These are phyloP conservation scores for Danielozyma ontarioensis DNA, from an alignment of 805 yeast genomes.

Conservation along the genomic window DNA sequence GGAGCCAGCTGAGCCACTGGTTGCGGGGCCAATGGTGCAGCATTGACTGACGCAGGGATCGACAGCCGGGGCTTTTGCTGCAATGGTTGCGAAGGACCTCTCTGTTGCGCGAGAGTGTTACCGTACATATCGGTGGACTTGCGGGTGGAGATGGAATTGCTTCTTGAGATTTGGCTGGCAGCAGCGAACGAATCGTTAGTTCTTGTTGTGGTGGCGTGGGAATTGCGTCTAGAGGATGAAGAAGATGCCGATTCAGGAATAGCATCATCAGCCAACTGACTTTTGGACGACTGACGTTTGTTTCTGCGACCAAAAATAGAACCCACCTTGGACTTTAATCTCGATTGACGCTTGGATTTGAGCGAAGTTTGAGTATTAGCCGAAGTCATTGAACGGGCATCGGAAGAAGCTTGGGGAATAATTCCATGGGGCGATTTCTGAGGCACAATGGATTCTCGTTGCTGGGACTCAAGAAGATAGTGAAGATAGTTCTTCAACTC, in stretches of 20 bases:
- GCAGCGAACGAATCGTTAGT: not conserved
- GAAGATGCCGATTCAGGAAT: slow-evolving; percentile 32
- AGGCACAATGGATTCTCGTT: slow-evolving; percentile 2
- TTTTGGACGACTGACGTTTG: slow-evolving; percentile 31
- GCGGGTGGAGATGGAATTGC: not conserved
- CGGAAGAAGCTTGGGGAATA: not conserved
- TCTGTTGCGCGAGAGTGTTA: not conserved
- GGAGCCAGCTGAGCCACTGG: not conserved
- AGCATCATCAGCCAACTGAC: slow-evolving; percentile 12
- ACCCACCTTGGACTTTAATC: slow-evolving; percentile 66
- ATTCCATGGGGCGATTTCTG: not conserved
- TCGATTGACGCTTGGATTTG: slow-evolving; percentile 16
- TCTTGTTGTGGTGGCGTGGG: not conserved
- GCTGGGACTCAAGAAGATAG: slow-evolving; percentile 20
- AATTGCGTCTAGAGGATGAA: slow-evolving; percentile 10
- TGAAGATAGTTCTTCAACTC: slow-evolving; percentile 36
- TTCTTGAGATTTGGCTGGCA: not conserved
- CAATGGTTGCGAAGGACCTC: not conserved
- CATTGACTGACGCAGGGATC: slow-evolving; percentile 1
- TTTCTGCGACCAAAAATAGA: slow-evolving; percentile 63
- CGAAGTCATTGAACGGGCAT: not conserved
- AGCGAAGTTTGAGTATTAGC: not conserved
- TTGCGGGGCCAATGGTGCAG: slow-evolving; percentile 6
- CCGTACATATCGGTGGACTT: not conserved
- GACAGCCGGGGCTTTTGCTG: not conserved